Evolutionary conservation across 2,329 filamentous ascomycete genomes (phyloP), one percentile per base, ranked within the genome.

Genomic region (Myriosclerotinia duriaeana): DNA sequence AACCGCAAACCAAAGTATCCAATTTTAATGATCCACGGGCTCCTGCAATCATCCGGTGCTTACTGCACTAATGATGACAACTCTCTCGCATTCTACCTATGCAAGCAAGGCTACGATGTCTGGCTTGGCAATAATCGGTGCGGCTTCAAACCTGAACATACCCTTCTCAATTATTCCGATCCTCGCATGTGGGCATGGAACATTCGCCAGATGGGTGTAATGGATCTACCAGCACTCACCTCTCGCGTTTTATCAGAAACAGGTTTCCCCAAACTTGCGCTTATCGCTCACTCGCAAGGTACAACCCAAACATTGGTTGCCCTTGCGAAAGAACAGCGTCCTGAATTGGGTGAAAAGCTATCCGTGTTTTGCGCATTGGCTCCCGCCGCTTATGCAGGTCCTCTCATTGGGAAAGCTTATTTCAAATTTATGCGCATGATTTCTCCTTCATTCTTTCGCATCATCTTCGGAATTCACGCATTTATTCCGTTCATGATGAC

Each of bases 111-210:
- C 1, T 97, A 92, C 77, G 94, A 98, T 76, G 92, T 98, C 50
- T 98, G 93, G 93, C 83, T 97, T 20, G 94, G 94, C 5, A 96
- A 97, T 79, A 97, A 97, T 75, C 85, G 94, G 26, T 96, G 93
- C 75, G 93, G 93, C 1, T 92, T 95, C 78, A 81, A 85, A 0
- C 93, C 94, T 0, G 85, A 87, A 70, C 94, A 98, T 75, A 85
- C 83, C 2, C 78, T 88, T 30, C 84, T 97, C 50, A 79, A 85
- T 2, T 87, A 90, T 71, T 80, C 80, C 3, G 94, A 98, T 74
- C 93, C 94, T 1, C 86, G 93, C 40, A 96, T 97, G 91, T 97
- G 94, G 94, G 87, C 89, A 52, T 98, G 94, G 94, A 96, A 96
- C 71, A 96, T 97, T 65, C 87, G 91, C 0, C 92, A 97, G 74